Conservation (phyloP, 2,329 filamentous ascomycete species). For the Phaeosphaeria sp. region DNA sequence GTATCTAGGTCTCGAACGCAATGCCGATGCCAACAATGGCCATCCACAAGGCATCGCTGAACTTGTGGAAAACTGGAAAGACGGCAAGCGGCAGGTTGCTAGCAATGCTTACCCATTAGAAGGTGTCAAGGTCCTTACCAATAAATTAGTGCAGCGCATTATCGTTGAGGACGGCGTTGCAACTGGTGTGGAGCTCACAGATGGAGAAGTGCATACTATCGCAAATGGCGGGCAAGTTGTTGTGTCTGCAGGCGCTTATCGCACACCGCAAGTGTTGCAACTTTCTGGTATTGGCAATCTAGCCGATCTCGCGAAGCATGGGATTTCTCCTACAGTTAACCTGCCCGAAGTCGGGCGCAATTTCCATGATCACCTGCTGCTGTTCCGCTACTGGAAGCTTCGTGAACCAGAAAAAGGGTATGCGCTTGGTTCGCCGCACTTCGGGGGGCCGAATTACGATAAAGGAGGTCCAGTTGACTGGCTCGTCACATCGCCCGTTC, state of each 20-base stretch:
- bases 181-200: background rate
- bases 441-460: slow-evolving; percentile 21
- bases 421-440: slow-evolving; percentile 26
- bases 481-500: slow-evolving; percentile 20
- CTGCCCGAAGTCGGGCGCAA: slow-evolving; percentile 68
- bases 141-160: too few relatives aligned
- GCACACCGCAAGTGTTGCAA: slow-evolving; percentile 37
- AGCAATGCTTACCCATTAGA: slow-evolving; percentile 15
- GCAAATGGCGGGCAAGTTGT: slow-evolving; percentile 31
- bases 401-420: slow-evolving; percentile 28
- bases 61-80: slow-evolving; percentile 28
- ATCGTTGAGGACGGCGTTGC: too few relatives aligned
- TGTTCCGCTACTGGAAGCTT: slow-evolving; percentile 35
- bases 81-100: slow-evolving; percentile 30
- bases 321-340: slow-evolving; percentile 60
- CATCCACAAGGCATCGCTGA: slow-evolving; percentile 29
- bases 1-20: slow-evolving; percentile 15
- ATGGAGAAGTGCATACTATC: slow-evolving; percentile 6
- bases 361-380: slow-evolving; percentile 61
- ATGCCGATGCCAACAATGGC: slow-evolving; percentile 25
- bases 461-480: slow-evolving; percentile 32
- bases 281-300: slow-evolving; percentile 41
- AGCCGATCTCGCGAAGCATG: slow-evolving; percentile 57
- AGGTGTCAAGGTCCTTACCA: slow-evolving; percentile 17
- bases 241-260: slow-evolving; percentile 35